A percentile compares a stretch with the other conserved stretches of the same genome.
These are phyloP conservation scores for Pythium diclinum DNA, from an alignment of 352 stramenopile species.

Conservation along the genomic window DNA sequence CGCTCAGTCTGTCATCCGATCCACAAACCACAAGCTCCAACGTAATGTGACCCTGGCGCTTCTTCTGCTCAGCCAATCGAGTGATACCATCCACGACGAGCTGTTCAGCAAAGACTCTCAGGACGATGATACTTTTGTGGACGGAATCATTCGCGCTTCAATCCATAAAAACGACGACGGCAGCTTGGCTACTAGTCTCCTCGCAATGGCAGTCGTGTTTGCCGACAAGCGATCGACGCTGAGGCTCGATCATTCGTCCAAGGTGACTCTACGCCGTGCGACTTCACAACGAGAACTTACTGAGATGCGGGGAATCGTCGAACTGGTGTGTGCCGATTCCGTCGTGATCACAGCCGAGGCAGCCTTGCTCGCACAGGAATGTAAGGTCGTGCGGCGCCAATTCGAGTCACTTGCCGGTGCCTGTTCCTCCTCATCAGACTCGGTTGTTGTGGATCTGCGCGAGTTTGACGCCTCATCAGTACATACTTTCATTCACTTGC, in stretches of 20 bases:
- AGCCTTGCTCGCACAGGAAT: neutral
- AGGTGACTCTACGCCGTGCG: slow-evolving; percentile 5
- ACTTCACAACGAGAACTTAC: neutral
- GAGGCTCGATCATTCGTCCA: slow-evolving; percentile 29
- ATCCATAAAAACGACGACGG: slow-evolving; percentile 19
- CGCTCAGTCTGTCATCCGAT: slow-evolving; percentile 30
- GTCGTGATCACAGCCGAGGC: neutral
- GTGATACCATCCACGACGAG: slow-evolving; percentile 20
- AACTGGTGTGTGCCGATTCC: neutral
- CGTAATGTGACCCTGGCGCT: slow-evolving; percentile 44
- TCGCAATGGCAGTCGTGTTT: slow-evolving; percentile 26
- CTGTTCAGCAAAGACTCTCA: slow-evolving; percentile 11
- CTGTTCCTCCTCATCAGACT: neutral
- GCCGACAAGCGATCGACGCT: slow-evolving; percentile 40
- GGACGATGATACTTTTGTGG: slow-evolving; percentile 19
- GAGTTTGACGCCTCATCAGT: neutral
- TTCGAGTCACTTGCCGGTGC: neutral
- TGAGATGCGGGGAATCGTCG: neutral
- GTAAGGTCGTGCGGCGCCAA: slow-evolving; percentile 5
- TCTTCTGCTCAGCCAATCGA: slow-evolving; percentile 36
- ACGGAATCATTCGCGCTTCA: slow-evolving; percentile 26
- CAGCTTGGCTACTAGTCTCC: slow-evolving; percentile 25
- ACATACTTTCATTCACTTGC: neutral
- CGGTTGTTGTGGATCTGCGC: neutral
- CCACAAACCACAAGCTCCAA: slow-evolving; percentile 39